These are phyloP conservation scores for Brassica cretica DNA, from an alignment of 345 rosid species.

Conservation along the genomic window DNA sequence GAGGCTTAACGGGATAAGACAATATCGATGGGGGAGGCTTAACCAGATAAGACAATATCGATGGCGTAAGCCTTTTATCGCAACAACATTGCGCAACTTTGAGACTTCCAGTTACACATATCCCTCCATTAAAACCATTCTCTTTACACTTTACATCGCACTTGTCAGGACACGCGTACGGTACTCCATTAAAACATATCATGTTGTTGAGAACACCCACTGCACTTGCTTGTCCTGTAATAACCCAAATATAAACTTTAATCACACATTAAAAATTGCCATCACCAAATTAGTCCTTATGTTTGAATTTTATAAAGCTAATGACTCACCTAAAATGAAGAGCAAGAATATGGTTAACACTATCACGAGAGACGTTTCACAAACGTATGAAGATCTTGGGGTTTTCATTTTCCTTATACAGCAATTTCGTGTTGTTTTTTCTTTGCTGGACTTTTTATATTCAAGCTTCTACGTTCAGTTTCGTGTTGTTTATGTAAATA, in stretches of 20 bases:
- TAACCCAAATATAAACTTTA: neutral
- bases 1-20: too few species aligned
- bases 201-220: neutral
- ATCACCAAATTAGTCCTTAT: neutral
- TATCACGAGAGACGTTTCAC: neutral
- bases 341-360: neutral
- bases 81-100: neutral
- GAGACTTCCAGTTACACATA: neutral
- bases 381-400: neutral
- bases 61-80: neutral
- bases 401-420: neutral
- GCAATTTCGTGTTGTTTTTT: neutral
- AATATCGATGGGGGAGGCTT: too few species aligned
- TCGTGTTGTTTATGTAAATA: neutral
- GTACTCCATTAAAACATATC: neutral
- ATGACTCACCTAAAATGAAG: neutral
- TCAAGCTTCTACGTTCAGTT: too few species aligned
- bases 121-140: neutral
- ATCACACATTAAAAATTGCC: neutral
- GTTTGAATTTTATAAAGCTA: neutral
- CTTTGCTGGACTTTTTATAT: neutral
- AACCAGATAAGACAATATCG: neutral
- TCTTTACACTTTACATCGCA: neutral
- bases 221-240: neutral
- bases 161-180: neutral